Base-by-base conservation (phyloP, 768 basidiomycete genomes). In the Russula sp. region DNA sequence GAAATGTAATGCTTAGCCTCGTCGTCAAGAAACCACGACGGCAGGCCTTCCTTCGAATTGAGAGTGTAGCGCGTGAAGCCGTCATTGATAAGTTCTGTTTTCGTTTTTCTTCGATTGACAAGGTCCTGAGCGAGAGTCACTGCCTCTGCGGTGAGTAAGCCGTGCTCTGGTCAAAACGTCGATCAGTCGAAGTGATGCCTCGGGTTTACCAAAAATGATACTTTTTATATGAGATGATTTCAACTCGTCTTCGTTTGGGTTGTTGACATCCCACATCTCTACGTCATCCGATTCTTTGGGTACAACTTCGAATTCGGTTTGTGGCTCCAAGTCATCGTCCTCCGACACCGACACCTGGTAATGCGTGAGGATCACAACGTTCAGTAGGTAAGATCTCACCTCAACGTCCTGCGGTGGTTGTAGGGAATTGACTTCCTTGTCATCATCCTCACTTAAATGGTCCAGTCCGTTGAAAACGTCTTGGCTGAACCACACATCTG, bases 1-100 rank as follows among this genome's bases (percentile, higher is more conserved):
- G 90, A 75, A 72, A 93, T 95, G 81, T 96, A 97, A 71, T 88
- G 81, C 68, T 93, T 93, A 14, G 85, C 75, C 74, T 99, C 97
- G 67, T 99, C 97, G 66, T 99, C 97, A 38, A 98, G 78, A 80
- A 99, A 98, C 97, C 97, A 99, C 0, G 85, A 74, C 6, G 97
- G 97, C 11, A 98, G 83, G 16, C 80, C 92, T 53, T 98, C 97
- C 74, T 93, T 96, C 59, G 89, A 82, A 67, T 93, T 90, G 57
- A 95, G 81, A 2, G 95, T 91, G 73, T 94, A 89, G 11, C 93
- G 89, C 74, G 88, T 93, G 79, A 98, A 99, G 13, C 97, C 97
- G 49, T 97, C 88, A 68, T 98, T 93, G 70, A 98, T 82, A 29
- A 99, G 80, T 34, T 92, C 82, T 6, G 92, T 92, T 69, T 86